These are phyloP conservation scores for Stentor coeruleus DNA, from an alignment of 73 alveolate species.

Conservation along the genomic window DNA sequence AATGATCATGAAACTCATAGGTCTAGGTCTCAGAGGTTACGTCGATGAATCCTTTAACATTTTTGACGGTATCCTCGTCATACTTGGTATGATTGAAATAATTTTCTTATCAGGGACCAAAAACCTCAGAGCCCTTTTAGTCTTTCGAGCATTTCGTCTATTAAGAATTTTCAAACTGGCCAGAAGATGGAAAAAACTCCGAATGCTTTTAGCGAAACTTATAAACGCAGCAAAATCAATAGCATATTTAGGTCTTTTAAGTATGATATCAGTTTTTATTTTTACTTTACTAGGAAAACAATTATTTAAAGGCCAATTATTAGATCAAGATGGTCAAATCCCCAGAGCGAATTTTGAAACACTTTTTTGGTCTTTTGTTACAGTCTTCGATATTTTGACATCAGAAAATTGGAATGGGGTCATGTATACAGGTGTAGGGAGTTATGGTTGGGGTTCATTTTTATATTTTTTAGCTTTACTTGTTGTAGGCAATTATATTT, in stretches of 20 bases:
- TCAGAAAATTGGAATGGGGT: slow-evolving; percentile 66
- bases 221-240: slow-evolving; percentile 22
- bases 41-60: slow-evolving; percentile 68
- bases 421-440: slow-evolving; percentile 24
- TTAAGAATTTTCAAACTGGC: slow-evolving; percentile 55
- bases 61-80: slow-evolving; percentile 48
- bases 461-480: slow-evolving; percentile 89
- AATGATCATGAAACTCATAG: slow-evolving; percentile 64
- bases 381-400: slow-evolving; percentile 43
- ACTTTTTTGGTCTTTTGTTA: slow-evolving; percentile 24
- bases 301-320: slow-evolving; percentile 33
- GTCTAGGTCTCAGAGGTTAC: slow-evolving; percentile 66
- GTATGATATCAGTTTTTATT: slow-evolving; percentile 34
- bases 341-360: slow-evolving; percentile 22
- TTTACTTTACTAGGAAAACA: slow-evolving; percentile 45
- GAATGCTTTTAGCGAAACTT: not conserved
- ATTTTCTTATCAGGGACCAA: no score
- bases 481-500: slow-evolving; percentile 87
- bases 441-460: slow-evolving; percentile 54
- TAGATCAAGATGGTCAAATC: not conserved
- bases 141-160: slow-evolving; percentile 54
- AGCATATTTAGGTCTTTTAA: slow-evolving; percentile 34
- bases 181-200: slow-evolving; percentile 37
- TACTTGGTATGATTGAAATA: not conserved
- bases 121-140: not conserved